These are phyloP conservation scores for Talaromyces albobiverticillius DNA, from an alignment of 2,329 filamentous ascomycete genomes.

Conservation along the genomic window DNA sequence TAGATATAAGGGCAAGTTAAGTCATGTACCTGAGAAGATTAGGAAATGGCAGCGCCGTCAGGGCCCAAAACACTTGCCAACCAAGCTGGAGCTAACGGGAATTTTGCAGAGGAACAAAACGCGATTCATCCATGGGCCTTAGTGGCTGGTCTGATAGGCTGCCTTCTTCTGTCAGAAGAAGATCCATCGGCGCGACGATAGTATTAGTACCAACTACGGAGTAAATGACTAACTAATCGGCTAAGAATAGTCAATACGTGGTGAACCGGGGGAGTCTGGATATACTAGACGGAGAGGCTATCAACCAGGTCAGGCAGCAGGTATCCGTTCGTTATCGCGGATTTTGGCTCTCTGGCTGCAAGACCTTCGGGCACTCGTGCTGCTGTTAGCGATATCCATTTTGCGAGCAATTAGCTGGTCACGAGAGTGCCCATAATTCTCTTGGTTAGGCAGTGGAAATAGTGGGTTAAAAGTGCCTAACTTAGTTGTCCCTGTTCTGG, in stretches of 20 bases:
- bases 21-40: slow-evolving; percentile 6
- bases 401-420: neutral
- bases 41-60: slow-evolving; percentile 5
- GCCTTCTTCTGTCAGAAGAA: slow-evolving; percentile 9
- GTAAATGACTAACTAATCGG: neutral
- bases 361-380: slow-evolving; percentile 28
- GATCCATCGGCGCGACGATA: slow-evolving; percentile 15
- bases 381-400: slow-evolving; percentile 23
- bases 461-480: too few species aligned
- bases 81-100: too few species aligned
- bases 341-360: too few species aligned
- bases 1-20: neutral
- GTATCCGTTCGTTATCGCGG: neutral
- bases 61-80: neutral
- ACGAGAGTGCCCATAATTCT: neutral
- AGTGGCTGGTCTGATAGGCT: slow-evolving; percentile 11
- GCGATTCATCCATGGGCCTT: neutral
- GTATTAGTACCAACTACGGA: neutral
- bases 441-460: neutral
- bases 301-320: neutral
- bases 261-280: too few species aligned
- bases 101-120: neutral
- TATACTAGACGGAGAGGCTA: too few species aligned
- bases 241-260: too few species aligned
- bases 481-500: neutral